These are phyloP conservation scores for Grammothele lineata DNA, from an alignment of 768 basidiomycete genomes.

Conservation along the genomic window DNA sequence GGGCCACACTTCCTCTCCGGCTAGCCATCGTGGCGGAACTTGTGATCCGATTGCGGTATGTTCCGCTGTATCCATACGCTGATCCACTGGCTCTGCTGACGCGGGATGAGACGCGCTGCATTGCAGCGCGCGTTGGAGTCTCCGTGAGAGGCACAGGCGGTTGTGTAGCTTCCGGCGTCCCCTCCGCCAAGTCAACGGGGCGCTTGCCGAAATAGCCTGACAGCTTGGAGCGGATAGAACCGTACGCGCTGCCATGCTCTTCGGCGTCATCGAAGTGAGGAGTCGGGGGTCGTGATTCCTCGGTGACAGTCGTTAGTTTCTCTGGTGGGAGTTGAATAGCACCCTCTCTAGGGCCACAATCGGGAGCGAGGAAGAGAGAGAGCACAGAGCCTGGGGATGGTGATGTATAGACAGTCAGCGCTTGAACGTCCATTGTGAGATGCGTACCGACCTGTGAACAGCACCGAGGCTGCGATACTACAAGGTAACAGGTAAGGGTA, in stretches of 20 bases:
- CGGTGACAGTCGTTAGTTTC: constrained; percentile 69
- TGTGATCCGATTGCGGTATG: constrained; percentile 51
- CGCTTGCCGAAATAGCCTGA: constrained; percentile 57
- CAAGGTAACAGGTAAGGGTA: constrained; percentile 94
- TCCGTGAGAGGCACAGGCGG: constrained; percentile 42
- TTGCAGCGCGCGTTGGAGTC: constrained; percentile 29
- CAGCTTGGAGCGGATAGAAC: constrained; percentile 42
- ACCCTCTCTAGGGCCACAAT: constrained; percentile 87
- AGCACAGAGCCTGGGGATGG: constrained; percentile 74
- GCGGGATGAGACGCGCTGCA: constrained; percentile 40
- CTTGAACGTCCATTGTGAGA: no score
- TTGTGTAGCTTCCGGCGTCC: constrained; percentile 33
- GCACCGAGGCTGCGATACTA: constrained; percentile 69
- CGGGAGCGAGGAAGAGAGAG: constrained; percentile 82
- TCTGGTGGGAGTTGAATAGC: constrained; percentile 80
- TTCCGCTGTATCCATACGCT: constrained; percentile 71
- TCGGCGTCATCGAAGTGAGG: constrained; percentile 39
- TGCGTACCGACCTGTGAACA: constrained; percentile 52
- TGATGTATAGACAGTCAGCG: no score
- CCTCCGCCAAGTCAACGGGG: constrained; percentile 24
- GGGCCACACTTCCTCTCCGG: constrained; percentile 51
- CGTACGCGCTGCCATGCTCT: constrained; percentile 23
- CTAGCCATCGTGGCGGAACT: constrained; percentile 28
- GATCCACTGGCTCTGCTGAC: constrained; percentile 67
- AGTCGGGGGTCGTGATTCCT: constrained; percentile 45